Percentiles rank a stretch among this genome's conserved stretches.
These are phyloP conservation scores for Fusarium oxysporum DNA, from an alignment of 2,329 filamentous ascomycete genomes.

Conservation along the genomic window DNA sequence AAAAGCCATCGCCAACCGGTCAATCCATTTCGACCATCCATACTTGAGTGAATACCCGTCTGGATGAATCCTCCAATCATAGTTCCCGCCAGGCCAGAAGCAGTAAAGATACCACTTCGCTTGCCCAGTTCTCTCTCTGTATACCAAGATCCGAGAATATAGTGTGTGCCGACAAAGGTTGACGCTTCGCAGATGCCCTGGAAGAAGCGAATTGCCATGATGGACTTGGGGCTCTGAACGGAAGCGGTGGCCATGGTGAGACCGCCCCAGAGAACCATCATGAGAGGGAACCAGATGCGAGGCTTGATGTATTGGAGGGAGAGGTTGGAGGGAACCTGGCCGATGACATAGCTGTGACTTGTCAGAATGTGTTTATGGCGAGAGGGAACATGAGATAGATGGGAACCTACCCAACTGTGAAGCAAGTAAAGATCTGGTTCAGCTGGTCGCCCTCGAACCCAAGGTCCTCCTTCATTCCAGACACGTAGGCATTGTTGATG, in stretches of 20 bases:
- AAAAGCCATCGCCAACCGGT: conserved; percentile 78
- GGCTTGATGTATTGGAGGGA: conserved; percentile 72
- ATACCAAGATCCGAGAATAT: conserved; percentile 67
- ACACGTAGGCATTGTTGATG: conserved; percentile 56
- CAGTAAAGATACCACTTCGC: conserved; percentile 71
- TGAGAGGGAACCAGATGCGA: conserved; percentile 71
- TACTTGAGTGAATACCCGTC: conserved; percentile 67
- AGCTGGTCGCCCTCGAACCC: conserved; percentile 59
- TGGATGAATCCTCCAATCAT: conserved; percentile 66
- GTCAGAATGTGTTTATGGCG: neutral
- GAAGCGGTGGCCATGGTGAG: conserved; percentile 68
- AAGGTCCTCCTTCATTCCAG: conserved; percentile 60
- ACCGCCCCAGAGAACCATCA: conserved; percentile 73
- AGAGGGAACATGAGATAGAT: neutral
- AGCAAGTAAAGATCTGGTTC: conserved; percentile 53
- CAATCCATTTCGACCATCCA: conserved; percentile 62
- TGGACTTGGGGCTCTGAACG: conserved; percentile 51
- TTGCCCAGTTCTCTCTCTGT: conserved; percentile 71
- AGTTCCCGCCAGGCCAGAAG: conserved; percentile 68
- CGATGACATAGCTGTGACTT: conserved; percentile 56
- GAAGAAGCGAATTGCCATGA: conserved; percentile 56
- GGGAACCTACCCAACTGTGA: conserved; percentile 51
- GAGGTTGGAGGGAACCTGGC: conserved; percentile 71
- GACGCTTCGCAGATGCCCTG: conserved; percentile 54
- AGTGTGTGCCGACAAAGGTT: conserved; percentile 56